phyloP scores from a whole-genome alignment of 2,329 filamentous ascomycete species.

The Aspergillus carbonarius region DNA sequence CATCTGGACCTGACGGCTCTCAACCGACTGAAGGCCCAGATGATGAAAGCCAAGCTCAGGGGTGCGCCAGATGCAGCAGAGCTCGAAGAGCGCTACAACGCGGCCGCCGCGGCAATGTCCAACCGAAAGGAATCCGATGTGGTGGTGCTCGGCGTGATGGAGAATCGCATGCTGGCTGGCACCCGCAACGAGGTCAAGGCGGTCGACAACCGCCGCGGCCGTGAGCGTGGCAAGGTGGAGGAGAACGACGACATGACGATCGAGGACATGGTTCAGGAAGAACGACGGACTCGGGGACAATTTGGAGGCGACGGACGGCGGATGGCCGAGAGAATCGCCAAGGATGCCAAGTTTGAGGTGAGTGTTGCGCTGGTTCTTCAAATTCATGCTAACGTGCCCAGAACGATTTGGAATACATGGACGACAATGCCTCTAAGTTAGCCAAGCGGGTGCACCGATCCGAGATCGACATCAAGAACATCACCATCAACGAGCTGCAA shows the following conservation, averaged over 20 bases:
- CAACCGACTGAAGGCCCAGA: conserved; percentile 85
- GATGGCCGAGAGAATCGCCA: conserved; percentile 89
- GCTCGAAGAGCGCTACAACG: conserved; percentile 81
- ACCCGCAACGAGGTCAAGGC: conserved; percentile 72
- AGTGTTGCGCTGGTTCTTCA: conserved; percentile 19
- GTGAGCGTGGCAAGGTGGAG: conserved; percentile 78
- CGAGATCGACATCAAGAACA: conserved; percentile 81
- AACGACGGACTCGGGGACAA: conserved; percentile 77
- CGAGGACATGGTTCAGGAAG: conserved; percentile 95
- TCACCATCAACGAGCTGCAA: conserved; percentile 83
- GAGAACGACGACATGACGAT: conserved; percentile 96
- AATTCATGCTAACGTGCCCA: conserved; percentile 28
- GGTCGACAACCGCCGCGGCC: conserved; percentile 75
- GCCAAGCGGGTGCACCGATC: conserved; percentile 85
- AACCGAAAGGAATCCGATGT: conserved; percentile 62
- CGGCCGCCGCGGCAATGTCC: conserved; percentile 64
- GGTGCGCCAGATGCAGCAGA: conserved; percentile 71
- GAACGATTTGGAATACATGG: conserved; percentile 93
- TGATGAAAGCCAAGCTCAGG: conserved; percentile 93
- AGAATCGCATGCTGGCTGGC: conserved; percentile 82
- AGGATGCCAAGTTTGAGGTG: conserved; percentile 81
- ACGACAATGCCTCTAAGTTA: conserved; percentile 90
- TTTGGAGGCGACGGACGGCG: conserved; percentile 75
- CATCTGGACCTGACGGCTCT: conserved; percentile 73
- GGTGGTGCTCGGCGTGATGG: conserved; percentile 81